phyloP scores from a whole-genome alignment of 495 filamentous ascomycete genomes.

The Endocarpon pusillum region DNA sequence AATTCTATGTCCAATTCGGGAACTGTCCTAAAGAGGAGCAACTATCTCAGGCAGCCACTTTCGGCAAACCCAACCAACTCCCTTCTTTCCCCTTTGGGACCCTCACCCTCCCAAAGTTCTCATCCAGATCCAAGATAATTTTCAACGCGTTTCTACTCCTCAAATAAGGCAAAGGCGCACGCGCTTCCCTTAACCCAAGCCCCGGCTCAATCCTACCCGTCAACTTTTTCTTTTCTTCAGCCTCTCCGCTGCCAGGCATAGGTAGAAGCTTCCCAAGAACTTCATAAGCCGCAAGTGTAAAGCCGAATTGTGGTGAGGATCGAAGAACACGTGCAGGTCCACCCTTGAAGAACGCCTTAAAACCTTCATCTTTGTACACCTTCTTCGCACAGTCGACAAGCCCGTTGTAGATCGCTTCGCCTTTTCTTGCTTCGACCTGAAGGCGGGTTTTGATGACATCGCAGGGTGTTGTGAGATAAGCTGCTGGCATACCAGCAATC shows the following conservation, averaged over 20 bases:
- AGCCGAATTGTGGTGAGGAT: conserved; percentile 93
- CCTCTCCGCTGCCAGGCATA: conserved; percentile 48
- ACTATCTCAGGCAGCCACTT: conserved; percentile 4
- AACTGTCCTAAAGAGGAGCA: conserved; percentile 4
- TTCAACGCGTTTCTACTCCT: conserved; percentile 89
- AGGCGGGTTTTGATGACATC: conserved; percentile 98
- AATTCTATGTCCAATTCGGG: conserved; percentile 9
- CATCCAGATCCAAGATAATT: conserved; percentile 85
- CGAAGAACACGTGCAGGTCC: conserved; percentile 86
- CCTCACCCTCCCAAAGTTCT: conserved; percentile 62
- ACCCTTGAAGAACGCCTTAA: conserved; percentile 95
- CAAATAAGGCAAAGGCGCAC: conserved; percentile 59
- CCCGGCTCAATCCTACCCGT: conserved; percentile 34
- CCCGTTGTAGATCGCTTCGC: conserved; percentile 69
- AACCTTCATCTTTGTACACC: conserved; percentile 78
- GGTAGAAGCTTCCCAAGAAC: conserved; percentile 71
- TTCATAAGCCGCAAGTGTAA: conserved; percentile 90
- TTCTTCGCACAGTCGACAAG: conserved; percentile 75
- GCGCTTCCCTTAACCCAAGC: conserved; percentile 38
- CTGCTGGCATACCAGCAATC: conserved; percentile 96
- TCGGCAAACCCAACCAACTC: conserved; percentile 1
- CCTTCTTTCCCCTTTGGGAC: conserved; percentile 35
- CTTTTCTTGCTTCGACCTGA: conserved; percentile 92
- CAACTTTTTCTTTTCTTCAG: conserved; percentile 25
- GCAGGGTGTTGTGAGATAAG: conserved; percentile 91